Base-by-base conservation (phyloP, 139 green algal species). In the Chlorella sp. region DNA sequence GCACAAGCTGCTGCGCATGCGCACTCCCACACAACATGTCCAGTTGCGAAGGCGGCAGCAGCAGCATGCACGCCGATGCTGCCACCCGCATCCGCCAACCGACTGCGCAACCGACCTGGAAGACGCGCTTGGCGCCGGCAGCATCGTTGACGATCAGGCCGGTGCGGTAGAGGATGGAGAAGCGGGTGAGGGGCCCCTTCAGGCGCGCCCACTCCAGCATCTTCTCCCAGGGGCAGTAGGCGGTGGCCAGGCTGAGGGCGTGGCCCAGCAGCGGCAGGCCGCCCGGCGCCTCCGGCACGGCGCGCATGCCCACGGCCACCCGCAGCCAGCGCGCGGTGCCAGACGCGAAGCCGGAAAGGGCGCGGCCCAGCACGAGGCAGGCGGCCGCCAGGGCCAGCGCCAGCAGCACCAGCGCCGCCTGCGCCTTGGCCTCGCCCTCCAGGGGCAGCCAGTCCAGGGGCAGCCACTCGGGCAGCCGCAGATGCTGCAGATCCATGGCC, bases 111-210 rank as follows among this genome's bases (percentile, higher is more conserved):
- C 73, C 19, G 40, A 85, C 82, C 87, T 98, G 95, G 70, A 97
- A 98, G 22, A 98, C 84, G 74, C 93, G 90, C 88, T 97, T 97
- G 26, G 98, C 64, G 1, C 88, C 92, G 0, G 85, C 51, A 22
- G 94, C 88, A 80, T 95, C 92, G 34, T 88, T 86, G 32, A 98
- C 88, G 3, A 94, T 85, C 1, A 98, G 90, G 36, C 92, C 87
- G 38, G 92, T 90, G 19, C 90, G 92, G 40, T 90, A 81, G 26
- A 95, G 72, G 43, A 97, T 92, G 54, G 90, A 88, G 62, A 94
- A 93, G 58, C 91, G 91, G 20, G 95, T 88, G 4, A 96, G 80
- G 0, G 88, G 78, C 17, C 69, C 80, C 0, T n/a, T 51, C 30
- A 58, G 64, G 19, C 80, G 36, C 14, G 95, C 81, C 95, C 95